Evolutionary conservation across 2,329 filamentous ascomycete species (phyloP), one percentile per base, ranked within the genome.

Genomic region (Sordariomycetes sp.): DNA sequence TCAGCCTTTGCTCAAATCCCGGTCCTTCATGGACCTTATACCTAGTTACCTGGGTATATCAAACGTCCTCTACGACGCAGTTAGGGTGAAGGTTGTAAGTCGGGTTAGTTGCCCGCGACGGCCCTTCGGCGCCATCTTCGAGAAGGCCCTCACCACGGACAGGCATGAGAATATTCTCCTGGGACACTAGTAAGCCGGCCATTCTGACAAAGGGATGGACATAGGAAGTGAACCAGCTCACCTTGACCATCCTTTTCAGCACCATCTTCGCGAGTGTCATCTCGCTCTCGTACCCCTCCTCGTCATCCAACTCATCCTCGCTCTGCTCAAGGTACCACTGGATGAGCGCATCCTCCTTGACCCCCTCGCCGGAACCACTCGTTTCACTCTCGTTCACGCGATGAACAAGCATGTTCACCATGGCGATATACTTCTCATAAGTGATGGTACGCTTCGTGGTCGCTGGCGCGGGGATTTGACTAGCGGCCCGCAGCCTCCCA

Each of bases 31-130:
- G 7, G 39, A 45, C 45, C 24, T 42, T 22, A 22, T 24, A 34
- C 28, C 36, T 10, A 78, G 52, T 71, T 69, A n/a, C 60, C 45
- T 50, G 2, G n/a, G 20, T 24, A 39, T 20, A 6, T 50, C 12
- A 50, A 22, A 50, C 45, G 8, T 83, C 80, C 62, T 96, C 91
- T 10, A 95, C 78, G 0, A 88, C 89, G 67, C 89, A 95, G 72
- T 97, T 97, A 59, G 94, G 94, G 73, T 99, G 94, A 63, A 99
- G 68, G 28, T 96, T 87, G 68, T 96, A 99, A 56, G 94, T 80
- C 4, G 87, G 76, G 65, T 76, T 59, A 12, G 67, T 68, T 24
- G n/a, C 20, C 24, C 70, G 64, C 24, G 77, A 72, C 53, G 69
- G 68, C 50, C 71, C 72, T 62, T 78, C 67, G 66, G 74, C 70